Evolutionary conservation across 345 rosid species (phyloP), one percentile per base, ranked within the genome.

Genomic region (Leavenworthia alabamica): DNA sequence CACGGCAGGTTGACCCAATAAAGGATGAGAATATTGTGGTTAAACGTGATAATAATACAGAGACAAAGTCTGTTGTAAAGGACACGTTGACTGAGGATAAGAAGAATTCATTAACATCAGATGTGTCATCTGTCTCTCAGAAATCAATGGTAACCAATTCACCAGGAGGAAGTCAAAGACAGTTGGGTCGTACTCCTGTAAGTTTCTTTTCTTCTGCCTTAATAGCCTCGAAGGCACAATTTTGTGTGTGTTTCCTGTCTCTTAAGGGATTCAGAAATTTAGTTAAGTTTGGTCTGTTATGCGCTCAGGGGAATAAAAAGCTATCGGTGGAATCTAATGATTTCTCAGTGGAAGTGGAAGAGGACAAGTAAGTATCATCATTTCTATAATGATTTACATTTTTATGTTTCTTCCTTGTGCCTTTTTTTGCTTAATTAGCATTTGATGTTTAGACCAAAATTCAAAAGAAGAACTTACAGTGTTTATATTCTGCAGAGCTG

Each of bases 251-350:
- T 50, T 20, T 27, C 48, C 9, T 10, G 32, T n/a, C n/a, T n/a
- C n/a, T n/a, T n/a, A n/a, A 31, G 44, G 45, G 14, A 22, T 56
- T 31, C 20, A 41, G 14, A 47, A 33, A 13, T 65, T 26, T 27
- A n/a, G 19, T 57, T 24, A 17, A 44, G 3, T 6, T 31, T 36
- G 59, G 36, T 59, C 8, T 58, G 67, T 59, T 66, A 43, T 66
- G 45, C 53, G 12, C 58, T 62, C 81, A 93, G 99, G 96, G 77
- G 42, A 89, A 58, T 77, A 93, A 80, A 81, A 82, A 85, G 72
- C 88, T 81, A 32, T 78, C 97, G 23, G 77, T 82, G 94, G 96
- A 87, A 70, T 81, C 87, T 62, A 75, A 79, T 67, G 89, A 86
- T 74, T 76, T 28, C 46, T 43, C 75, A 41, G n/a, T 45, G 44